phyloP scores from a whole-genome alignment of 768 basidiomycete species.

The Chalciporus piperatus region DNA sequence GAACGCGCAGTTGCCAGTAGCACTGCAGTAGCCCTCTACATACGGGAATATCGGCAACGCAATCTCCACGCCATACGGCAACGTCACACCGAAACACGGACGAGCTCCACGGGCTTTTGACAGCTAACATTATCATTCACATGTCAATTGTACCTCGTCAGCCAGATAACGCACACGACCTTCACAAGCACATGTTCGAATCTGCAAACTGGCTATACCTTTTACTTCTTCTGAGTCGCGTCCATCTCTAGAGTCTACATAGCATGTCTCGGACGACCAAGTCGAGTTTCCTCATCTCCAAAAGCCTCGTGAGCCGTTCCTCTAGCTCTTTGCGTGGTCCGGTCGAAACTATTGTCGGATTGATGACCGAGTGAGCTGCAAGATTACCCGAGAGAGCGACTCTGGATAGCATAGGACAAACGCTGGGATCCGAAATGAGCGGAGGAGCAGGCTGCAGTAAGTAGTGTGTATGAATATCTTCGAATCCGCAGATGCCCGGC shows the following conservation, averaged over 20 bases:
- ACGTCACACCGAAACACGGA: no score
- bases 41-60: no score
- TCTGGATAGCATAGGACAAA: constrained; percentile 41
- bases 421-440: constrained; percentile 43
- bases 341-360: constrained; percentile 41
- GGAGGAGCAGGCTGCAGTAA: constrained; percentile 46
- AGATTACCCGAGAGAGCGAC: constrained; percentile 57
- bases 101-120: no score
- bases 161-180: no score
- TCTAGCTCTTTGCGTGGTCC: constrained; percentile 52
- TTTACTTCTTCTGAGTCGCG: no score
- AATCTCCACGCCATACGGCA: no score
- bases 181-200: no score
- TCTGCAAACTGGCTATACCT: no score
- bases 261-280: constrained; percentile 49
- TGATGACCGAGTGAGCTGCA: constrained; percentile 48
- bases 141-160: no score
- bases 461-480: constrained; percentile 50
- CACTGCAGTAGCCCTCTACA: no score
- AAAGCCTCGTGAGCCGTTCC: constrained; percentile 42
- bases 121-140: no score
- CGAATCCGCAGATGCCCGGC: not conserved
- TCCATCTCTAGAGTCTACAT: constrained; percentile 16
- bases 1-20: no score
- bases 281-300: constrained; percentile 49